Evolutionary conservation across 2,329 filamentous ascomycete species (phyloP), one percentile per base, ranked within the genome.

Genomic region (Aspergillus sp.): DNA sequence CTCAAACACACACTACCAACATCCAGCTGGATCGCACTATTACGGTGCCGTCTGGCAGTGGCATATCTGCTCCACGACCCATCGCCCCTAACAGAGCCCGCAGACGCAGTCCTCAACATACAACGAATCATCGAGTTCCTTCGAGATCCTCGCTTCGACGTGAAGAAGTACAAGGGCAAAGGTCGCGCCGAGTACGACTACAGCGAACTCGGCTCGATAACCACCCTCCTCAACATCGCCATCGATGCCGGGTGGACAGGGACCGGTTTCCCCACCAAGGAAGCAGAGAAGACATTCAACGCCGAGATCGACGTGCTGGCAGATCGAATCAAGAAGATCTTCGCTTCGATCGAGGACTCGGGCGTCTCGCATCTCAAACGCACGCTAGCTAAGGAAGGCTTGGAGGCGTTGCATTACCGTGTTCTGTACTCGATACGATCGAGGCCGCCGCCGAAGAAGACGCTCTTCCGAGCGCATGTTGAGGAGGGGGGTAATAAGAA

Each of bases 331-430:
- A 80, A 82, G 43, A 55, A 63, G 5, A 69, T 80, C 8, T 74
- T 74, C 45, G 72, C 71, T 12, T 76, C 76, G 35, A 94, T 94
- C 57, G 77, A 83, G 48, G 86, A 89, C 58, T 77, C 82, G 1
- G 87, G 86, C 36, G 84, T 87, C 40, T 81, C 81, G 26, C 81
- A 85, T 57, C 73, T 93, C 48, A 77, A 78, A 10, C 78, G 86
- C 29, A 85, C 86, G 29, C 82, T 94, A 59, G 81, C 86, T 8
- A 95, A 94, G 66, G 81, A 82, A 45, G 75, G 77, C 7, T 73
- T 94, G 35, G 85, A 94, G 57, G 77, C 82, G 48, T 70, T 95
- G n/a, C 77, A 83, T 48, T 81, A 86, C 57, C 80, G 90, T 46
- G 72, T 96, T 9, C 69, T 81, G 41, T 82, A 85, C 61, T 77